phyloP scores from a whole-genome alignment of 164 flowering plant species.

The Cinnamomum chago region DNA sequence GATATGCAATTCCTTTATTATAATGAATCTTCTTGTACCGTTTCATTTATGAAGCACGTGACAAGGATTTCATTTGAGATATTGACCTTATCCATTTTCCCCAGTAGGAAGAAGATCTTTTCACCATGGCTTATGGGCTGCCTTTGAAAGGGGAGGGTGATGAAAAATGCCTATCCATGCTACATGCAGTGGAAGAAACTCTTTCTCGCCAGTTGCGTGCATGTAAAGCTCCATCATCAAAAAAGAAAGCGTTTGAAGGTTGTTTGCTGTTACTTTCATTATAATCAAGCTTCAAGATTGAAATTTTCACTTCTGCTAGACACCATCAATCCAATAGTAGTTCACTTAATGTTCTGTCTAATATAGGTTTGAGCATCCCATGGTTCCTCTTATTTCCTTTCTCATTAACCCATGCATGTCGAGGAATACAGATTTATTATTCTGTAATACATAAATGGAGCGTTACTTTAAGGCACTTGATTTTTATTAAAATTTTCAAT shows the following conservation, averaged over 20 bases:
- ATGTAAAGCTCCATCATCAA: constrained; percentile 63
- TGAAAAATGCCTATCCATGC: constrained; percentile 74
- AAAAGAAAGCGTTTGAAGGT: constrained; percentile 71
- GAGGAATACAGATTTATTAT: too few species aligned
- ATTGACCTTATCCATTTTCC: background rate
- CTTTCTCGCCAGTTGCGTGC: constrained; percentile 84
- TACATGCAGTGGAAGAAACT: constrained; percentile 95
- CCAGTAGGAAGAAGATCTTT: constrained; percentile 87
- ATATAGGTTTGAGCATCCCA: too few species aligned
- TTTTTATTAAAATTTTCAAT: too few species aligned
- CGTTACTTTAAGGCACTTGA: too few species aligned
- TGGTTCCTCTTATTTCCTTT: too few species aligned
- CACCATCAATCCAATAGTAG: too few species aligned
- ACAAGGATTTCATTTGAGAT: background rate
- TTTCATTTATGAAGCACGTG: background rate
- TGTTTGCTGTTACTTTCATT: background rate
- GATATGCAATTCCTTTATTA: background rate
- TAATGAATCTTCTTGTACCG: background rate
- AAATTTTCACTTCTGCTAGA: too few species aligned
- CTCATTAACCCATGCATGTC: too few species aligned
- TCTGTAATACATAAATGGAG: too few species aligned
- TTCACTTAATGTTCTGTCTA: too few species aligned
- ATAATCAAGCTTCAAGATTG: too few species aligned
- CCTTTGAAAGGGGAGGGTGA: constrained; percentile 78
- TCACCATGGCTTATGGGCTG: constrained; percentile 80